A percentile compares a stretch with the other conserved stretches of the same genome.
phyloP scores from a whole-genome alignment of 2,329 filamentous ascomycete species.

The Botrytis fragariae region DNA sequence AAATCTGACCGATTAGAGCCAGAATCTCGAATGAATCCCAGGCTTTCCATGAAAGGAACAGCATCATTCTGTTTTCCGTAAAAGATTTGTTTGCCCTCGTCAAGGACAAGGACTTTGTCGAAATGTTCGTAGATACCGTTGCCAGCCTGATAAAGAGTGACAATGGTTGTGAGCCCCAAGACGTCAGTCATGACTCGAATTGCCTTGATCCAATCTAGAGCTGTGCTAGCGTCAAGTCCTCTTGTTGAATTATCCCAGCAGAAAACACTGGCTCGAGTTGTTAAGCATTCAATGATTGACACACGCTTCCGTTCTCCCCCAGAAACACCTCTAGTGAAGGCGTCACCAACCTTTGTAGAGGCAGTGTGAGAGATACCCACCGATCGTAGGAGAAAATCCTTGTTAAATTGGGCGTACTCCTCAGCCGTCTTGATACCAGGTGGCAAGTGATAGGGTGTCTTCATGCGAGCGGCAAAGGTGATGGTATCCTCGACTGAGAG shows the following conservation, averaged over 20 bases:
- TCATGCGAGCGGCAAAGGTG: background rate
- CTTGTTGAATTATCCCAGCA: constrained; percentile 76
- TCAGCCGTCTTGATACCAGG: background rate
- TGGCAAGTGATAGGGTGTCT: background rate
- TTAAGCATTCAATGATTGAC: constrained; percentile 71
- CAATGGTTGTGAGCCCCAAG: constrained; percentile 56
- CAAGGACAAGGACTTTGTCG: constrained; percentile 67
- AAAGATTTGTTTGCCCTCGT: constrained; percentile 63
- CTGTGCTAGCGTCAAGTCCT: constrained; percentile 70
- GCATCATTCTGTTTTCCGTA: constrained; percentile 60
- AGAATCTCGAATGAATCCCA: constrained; percentile 61
- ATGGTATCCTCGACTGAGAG: background rate
- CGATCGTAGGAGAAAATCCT: background rate
- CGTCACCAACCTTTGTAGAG: background rate
- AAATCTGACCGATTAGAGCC: constrained; percentile 65
- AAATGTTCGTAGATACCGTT: constrained; percentile 68
- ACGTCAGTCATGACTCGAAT: constrained; percentile 63
- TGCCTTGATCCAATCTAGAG: constrained; percentile 51
- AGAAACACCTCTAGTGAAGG: background rate
- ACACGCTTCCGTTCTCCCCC: constrained; percentile 70
- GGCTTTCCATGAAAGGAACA: constrained; percentile 60
- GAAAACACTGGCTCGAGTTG: constrained; percentile 55
- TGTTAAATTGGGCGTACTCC: background rate
- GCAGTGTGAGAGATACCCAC: background rate
- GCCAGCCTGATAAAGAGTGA: constrained; percentile 67